These are phyloP conservation scores for Irpex rosettiformis DNA, from an alignment of 1,284 basidiomycete genomes.

Conservation along the genomic window DNA sequence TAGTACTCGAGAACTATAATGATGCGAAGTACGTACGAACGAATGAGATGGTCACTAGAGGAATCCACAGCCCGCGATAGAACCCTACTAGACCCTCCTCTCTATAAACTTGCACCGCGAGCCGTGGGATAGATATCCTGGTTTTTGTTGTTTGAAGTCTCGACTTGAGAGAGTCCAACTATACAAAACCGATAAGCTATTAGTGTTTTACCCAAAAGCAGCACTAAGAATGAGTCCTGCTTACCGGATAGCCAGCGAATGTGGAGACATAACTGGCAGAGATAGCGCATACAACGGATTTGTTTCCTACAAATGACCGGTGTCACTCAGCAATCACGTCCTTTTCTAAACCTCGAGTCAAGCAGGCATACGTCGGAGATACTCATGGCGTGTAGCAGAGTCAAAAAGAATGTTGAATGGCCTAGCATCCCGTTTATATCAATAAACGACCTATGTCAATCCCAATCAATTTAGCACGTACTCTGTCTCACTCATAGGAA, in stretches of 20 bases:
- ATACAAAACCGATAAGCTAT: slow-evolving; percentile 2
- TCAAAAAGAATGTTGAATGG: slow-evolving; percentile 59
- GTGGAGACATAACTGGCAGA: slow-evolving; percentile 82
- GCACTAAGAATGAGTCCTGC: slow-evolving; percentile 23
- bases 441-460: neutral
- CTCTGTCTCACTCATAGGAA: slow-evolving; percentile 82
- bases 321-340: slow-evolving; percentile 6
- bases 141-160: slow-evolving; percentile 85
- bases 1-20: neutral
- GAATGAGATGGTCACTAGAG: slow-evolving; percentile 94
- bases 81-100: slow-evolving; percentile 94
- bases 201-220: neutral
- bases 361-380: slow-evolving; percentile 53
- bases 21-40: slow-evolving; percentile 65
- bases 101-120: slow-evolving; percentile 73
- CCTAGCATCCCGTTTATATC: slow-evolving; percentile 30
- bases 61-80: slow-evolving; percentile 89
- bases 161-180: slow-evolving; percentile 90
- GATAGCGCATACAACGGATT: slow-evolving; percentile 78
- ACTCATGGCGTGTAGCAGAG: slow-evolving; percentile 57
- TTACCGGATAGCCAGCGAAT: slow-evolving; percentile 77
- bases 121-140: slow-evolving; percentile 67
- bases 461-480: slow-evolving; percentile 20
- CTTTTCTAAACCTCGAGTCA: slow-evolving; percentile 11
- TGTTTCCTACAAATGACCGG: slow-evolving; percentile 55